phyloP scores from a whole-genome alignment of 257 asterid species.

The Anisodus tanguticus region DNA sequence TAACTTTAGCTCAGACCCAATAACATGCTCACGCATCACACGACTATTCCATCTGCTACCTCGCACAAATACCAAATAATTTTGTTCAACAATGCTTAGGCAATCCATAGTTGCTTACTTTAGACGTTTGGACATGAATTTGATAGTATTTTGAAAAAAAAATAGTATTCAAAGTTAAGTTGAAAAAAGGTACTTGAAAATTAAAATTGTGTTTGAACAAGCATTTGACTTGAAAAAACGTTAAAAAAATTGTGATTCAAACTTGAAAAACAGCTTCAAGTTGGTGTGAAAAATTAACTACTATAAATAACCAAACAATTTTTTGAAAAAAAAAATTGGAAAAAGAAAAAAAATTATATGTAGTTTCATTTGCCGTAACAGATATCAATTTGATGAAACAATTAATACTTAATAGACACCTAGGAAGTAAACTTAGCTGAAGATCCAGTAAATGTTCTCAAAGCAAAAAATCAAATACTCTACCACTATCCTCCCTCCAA shows the following conservation, averaged over 20 bases:
- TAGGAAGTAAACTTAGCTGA: background rate
- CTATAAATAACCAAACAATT: background rate
- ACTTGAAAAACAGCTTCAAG: background rate
- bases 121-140: background rate
- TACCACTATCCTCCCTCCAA: background rate
- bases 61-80: background rate
- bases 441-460: background rate
- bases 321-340: background rate
- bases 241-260: background rate
- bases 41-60: background rate
- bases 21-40: background rate
- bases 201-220: background rate
- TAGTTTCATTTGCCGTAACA: constrained; percentile 15
- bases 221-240: background rate
- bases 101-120: background rate
- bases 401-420: background rate
- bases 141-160: background rate
- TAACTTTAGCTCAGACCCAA: background rate
- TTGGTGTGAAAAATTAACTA: background rate
- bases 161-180: too few relatives aligned
- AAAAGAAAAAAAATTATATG: background rate
- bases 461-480: background rate
- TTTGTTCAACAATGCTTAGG: background rate
- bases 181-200: background rate
- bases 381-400: background rate